These are phyloP conservation scores for Pachysandra terminalis DNA, from an alignment of 164 flowering plant genomes.

Conservation along the genomic window DNA sequence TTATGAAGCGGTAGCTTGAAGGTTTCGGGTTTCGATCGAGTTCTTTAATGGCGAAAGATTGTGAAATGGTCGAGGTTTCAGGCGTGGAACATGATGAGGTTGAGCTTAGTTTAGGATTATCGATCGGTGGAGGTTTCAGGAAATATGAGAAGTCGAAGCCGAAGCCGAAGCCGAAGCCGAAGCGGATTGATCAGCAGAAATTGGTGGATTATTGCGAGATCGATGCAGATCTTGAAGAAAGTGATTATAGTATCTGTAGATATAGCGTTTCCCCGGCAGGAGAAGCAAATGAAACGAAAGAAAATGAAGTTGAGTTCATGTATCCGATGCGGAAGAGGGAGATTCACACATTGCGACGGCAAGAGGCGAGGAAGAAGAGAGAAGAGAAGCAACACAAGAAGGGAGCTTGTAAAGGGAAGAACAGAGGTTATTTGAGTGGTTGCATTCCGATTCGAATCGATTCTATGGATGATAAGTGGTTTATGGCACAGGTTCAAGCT, in stretches of 20 bases:
- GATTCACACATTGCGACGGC: slow-evolving; percentile 41
- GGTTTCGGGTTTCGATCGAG: too few relatives aligned
- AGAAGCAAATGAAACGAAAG: not conserved
- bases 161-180: too few relatives aligned
- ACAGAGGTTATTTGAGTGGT: not conserved
- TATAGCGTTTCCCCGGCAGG: not conserved
- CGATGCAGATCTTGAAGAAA: not conserved
- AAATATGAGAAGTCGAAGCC: slow-evolving; percentile 15
- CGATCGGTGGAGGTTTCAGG: slow-evolving; percentile 39
- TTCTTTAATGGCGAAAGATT: not conserved
- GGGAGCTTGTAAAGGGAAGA: slow-evolving; percentile 2
- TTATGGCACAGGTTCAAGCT: not conserved
- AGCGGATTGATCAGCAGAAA: not conserved
- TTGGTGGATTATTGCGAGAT: not conserved
- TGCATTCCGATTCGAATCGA: not conserved
- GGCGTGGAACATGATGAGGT: slow-evolving; percentile 32
- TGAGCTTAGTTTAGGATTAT: slow-evolving; percentile 48
- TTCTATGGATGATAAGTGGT: not conserved
- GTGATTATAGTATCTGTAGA: not conserved
- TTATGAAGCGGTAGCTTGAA: too few relatives aligned
- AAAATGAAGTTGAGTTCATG: too few relatives aligned
- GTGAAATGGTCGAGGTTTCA: too few relatives aligned
- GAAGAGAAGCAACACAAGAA: slow-evolving; percentile 29
- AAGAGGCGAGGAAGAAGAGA: slow-evolving; percentile 46
- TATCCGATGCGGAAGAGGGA: slow-evolving; percentile 33